These are phyloP conservation scores for Podaxis pistillaris DNA, from an alignment of 768 basidiomycete genomes.

Conservation along the genomic window DNA sequence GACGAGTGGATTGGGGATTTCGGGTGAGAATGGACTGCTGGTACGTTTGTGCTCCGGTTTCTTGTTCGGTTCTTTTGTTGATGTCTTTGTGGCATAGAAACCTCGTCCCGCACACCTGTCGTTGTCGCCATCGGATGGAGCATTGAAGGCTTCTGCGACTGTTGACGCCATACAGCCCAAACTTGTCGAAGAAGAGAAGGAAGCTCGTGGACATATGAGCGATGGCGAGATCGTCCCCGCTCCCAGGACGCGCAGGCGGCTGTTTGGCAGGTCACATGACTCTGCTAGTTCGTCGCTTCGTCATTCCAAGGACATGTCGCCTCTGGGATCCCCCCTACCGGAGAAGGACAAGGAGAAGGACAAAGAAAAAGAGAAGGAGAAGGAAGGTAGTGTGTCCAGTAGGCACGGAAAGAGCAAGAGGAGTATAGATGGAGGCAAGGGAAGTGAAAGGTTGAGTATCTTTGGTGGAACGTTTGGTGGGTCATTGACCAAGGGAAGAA, in stretches of 20 bases:
- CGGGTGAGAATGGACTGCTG: not conserved
- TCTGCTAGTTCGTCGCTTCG: slow-evolving; percentile 29
- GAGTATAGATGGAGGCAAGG: slow-evolving; percentile 45
- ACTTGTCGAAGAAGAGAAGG: slow-evolving; percentile 40
- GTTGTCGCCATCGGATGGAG: slow-evolving; percentile 63
- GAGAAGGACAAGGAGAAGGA: slow-evolving; percentile 26
- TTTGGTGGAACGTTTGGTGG: slow-evolving; percentile 70
- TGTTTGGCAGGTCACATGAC: slow-evolving; percentile 66
- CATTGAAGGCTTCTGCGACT: slow-evolving; percentile 41
- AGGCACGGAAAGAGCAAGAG: slow-evolving; percentile 48
- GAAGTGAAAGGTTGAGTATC: slow-evolving; percentile 70
- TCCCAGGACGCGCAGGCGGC: slow-evolving; percentile 42
- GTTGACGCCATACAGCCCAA: slow-evolving; percentile 27
- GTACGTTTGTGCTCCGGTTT: slow-evolving; percentile 16
- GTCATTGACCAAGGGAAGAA: slow-evolving; percentile 64
- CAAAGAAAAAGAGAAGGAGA: slow-evolving; percentile 33
- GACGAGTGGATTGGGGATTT: not conserved
- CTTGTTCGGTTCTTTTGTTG: not conserved
- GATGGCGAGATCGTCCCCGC: slow-evolving; percentile 54
- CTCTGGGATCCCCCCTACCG: slow-evolving; percentile 5
- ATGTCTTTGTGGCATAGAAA: slow-evolving; percentile 27
- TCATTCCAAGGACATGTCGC: slow-evolving; percentile 18
- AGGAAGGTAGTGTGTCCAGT: slow-evolving; percentile 16
- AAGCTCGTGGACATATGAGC: slow-evolving; percentile 54
- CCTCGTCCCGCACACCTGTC: slow-evolving; percentile 48